Conservation (phyloP, 495 filamentous ascomycete species). For the Annulohypoxylon bovei region DNA sequence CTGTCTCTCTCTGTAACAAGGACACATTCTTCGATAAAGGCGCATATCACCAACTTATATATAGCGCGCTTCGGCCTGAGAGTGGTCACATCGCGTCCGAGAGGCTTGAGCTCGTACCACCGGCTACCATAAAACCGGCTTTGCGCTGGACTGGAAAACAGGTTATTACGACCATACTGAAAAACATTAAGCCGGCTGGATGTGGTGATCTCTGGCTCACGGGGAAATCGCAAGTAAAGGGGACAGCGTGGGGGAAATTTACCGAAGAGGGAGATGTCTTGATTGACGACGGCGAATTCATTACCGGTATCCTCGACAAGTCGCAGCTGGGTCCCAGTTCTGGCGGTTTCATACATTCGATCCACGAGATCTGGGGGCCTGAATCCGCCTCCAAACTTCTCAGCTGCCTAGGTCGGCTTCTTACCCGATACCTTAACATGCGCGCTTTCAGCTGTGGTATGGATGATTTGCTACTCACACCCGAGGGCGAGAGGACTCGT, state of each 20-base stretch:
- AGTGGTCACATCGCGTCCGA: slow-evolving; percentile 76
- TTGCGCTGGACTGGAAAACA: slow-evolving; percentile 98
- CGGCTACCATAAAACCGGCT: slow-evolving; percentile 83
- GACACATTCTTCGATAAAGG: slow-evolving; percentile 91
- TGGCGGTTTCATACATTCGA: slow-evolving; percentile 88
- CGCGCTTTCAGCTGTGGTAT: slow-evolving; percentile 96
- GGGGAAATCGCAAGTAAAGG: slow-evolving; percentile 78
- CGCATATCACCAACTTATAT: slow-evolving; percentile 93
- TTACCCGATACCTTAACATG: slow-evolving; percentile 92
- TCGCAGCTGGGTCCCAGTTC: slow-evolving; percentile 88
- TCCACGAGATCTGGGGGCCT: slow-evolving; percentile 94
- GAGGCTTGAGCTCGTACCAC: slow-evolving; percentile 79
- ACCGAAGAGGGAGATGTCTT: slow-evolving; percentile 79
- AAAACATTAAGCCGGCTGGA: slow-evolving; percentile 82
- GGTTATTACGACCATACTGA: slow-evolving; percentile 89
- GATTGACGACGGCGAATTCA: slow-evolving; percentile 85
- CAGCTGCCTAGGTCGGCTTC: slow-evolving; percentile 85
- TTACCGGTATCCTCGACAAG: slow-evolving; percentile 95
- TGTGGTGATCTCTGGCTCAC: slow-evolving; percentile 82
- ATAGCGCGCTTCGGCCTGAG: slow-evolving; percentile 88
- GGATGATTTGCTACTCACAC: slow-evolving; percentile 90
- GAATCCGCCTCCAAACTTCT: slow-evolving; percentile 84
- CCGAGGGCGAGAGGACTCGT: slow-evolving; percentile 77
- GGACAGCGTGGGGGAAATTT: slow-evolving; percentile 73
- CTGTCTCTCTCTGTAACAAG: slow-evolving; percentile 86